Evolutionary conservation across 108 stramenopile species (phyloP), one percentile per base, ranked within the genome.

Genomic region (Pseudonitzschia pungens): DNA sequence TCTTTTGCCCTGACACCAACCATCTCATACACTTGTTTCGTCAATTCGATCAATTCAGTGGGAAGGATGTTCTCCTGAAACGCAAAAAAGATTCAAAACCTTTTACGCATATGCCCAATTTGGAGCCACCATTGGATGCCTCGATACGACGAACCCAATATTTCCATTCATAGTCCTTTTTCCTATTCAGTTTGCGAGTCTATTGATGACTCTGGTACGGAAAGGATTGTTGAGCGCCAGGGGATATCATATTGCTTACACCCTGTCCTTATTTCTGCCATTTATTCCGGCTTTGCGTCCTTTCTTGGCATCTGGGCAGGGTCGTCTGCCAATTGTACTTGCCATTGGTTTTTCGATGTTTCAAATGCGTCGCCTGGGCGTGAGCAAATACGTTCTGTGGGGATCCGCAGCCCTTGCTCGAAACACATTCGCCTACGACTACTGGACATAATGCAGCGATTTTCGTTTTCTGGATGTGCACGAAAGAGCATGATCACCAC

Each of bases 61-160:
- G 85, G 81, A 84, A 56, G 85, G 77, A n/a, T 83, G 80, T 28
- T 78, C 79, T n/a, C 32, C 80, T 0, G 54, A 72, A 51, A 86
- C 88, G n/a, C 88, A 86, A 68, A 68, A 59, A 18, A 55, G 76
- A 33, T 86, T 89, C 88, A 89, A 89, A 73, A 41, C 42, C 8
- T 89, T 86, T 67, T 89, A 89, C 60, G 88, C 88, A 6, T 89
- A 85, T 45, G 73, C 76, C 48, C 88, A 89, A 66, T 89, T 86
- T 53, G 68, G 85, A 77, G 88, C 88, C 12, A 86, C 88, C 22
- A 28, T 85, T 22, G 82, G 82, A 33, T 86, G 85, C 63, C 32
- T 89, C 22, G 28, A 22, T 8, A 24, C 44, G 31, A 26, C 33
- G 0, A 89, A 89, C 69, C 88, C 88, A 1, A 77, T 69, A 41